Conservation (phyloP, 192 early-diverging fungal genomes). For the Chytriomyces hyalinus region DNA sequence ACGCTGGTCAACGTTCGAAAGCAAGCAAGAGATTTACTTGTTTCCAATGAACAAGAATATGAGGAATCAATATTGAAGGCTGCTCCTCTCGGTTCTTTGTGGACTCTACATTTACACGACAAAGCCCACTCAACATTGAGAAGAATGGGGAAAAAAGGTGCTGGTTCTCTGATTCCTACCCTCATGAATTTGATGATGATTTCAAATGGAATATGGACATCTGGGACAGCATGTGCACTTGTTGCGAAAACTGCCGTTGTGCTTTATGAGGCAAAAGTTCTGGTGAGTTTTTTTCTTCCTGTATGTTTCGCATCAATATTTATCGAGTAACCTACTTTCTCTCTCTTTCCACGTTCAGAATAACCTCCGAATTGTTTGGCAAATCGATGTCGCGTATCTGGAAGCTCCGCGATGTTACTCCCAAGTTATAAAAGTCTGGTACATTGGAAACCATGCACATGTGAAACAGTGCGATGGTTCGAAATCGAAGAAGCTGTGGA, state of each 20-base stretch:
- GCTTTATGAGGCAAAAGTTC: conserved; percentile 30
- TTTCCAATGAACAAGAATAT: background rate
- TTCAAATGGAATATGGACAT: conserved; percentile 28
- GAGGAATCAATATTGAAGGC: conserved; percentile 15
- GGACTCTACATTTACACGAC: conserved; percentile 23
- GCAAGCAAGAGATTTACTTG: conserved; percentile 6
- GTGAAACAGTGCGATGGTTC: background rate
- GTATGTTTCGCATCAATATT: no score
- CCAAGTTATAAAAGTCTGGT: conserved; percentile 36
- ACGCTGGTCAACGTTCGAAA: background rate
- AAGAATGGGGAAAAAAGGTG: conserved; percentile 11
- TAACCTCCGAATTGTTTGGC: conserved; percentile 38
- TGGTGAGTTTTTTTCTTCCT: background rate
- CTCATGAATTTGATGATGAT: conserved; percentile 27
- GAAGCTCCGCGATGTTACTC: conserved; percentile 16
- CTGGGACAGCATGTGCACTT: conserved; percentile 22
- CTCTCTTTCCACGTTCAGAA: conserved; percentile 12
- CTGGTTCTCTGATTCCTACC: conserved; percentile 10
- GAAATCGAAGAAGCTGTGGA: no score
- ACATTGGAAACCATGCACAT: conserved; percentile 23
- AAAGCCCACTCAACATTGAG: conserved; percentile 8
- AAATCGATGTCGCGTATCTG: conserved; percentile 36
- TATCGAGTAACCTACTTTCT: background rate
- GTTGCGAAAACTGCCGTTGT: background rate
- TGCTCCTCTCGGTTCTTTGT: conserved; percentile 15